A percentile compares a stretch with the other conserved stretches of the same genome.
Conservation (phyloP, 768 basidiomycete species). For the Cyclocybe aegerita region DNA sequence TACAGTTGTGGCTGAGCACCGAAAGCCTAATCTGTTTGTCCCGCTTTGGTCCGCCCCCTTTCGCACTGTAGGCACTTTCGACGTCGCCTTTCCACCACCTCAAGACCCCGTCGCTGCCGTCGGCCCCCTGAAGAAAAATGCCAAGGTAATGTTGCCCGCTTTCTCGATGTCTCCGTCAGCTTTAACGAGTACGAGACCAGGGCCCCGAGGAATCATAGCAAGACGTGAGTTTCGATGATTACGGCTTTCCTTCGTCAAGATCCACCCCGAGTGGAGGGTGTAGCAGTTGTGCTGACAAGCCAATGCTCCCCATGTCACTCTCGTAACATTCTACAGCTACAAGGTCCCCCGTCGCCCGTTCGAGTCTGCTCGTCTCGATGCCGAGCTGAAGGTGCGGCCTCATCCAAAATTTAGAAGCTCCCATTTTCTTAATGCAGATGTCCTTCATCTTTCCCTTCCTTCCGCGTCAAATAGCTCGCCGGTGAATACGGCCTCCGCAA, state of each 20-base stretch:
- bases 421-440: neutral
- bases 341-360: constrained; percentile 98
- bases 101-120: constrained; percentile 19
- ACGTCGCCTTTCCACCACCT: constrained; percentile 16
- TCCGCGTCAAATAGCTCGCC: constrained; percentile 66
- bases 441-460: neutral
- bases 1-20: constrained; percentile 56
- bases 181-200: constrained; percentile 43
- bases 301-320: constrained; percentile 57
- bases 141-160: constrained; percentile 60
- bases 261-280: constrained; percentile 70
- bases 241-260: constrained; percentile 46
- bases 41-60: constrained; percentile 29
- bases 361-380: constrained; percentile 97
- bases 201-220: constrained; percentile 90
- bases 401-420: neutral
- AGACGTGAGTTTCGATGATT: constrained; percentile 73
- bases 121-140: constrained; percentile 72
- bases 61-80: constrained; percentile 9
- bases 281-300: constrained; percentile 61
- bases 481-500: constrained; percentile 99
- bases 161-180: constrained; percentile 13
- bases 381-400: constrained; percentile 90
- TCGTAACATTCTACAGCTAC: constrained; percentile 67
- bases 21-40: constrained; percentile 36